Base-by-base conservation (phyloP, 2,329 filamentous ascomycete genomes). In the Didymella glomerata region DNA sequence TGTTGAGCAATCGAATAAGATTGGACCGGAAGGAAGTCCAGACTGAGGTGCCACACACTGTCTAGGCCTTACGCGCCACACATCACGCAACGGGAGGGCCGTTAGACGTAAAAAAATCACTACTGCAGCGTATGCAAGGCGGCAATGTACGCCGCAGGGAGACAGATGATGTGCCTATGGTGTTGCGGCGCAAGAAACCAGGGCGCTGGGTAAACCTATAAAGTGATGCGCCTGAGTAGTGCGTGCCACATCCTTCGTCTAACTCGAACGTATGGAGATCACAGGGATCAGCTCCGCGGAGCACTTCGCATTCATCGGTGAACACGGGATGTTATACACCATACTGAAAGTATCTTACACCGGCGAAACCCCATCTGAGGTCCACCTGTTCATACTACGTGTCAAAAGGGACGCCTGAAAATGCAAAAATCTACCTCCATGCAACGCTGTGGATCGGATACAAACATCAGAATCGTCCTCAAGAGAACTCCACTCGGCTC, bases 401-500 rank as follows among this genome's bases (percentile, higher is more conserved):
- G 28, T 41, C 45, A 41, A 8, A 36, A 25, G 36, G n/a, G 11
- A 49, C 60, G 59, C 61, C 61, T 57, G 28, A 47, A 50, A 54
- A 66, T 64, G 61, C 61, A 60, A 32, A 38, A 34, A 49, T 13
- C 10, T 30, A 44, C 42, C 42, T 28, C 9, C 45, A 54, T 54
- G 40, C 50, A 50, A 18, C 30, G 27, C 30, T 51, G 4, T 10
- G 28, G 16, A 24, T 27, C 9, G 5, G 18, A 16, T 28, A n/a
- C 24, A 16, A 25, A 14, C 16, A 25, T 41, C 32, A 16, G 28
- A 30, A 49, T 47, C 30, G 45, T 56, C 55, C 52, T 75, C 65
- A 78, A 60, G 73, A 76, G 54, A 78, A 78, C 59, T 78, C 77
- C 24, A 79, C 77, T 27, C 75, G 70, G 51, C 73, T 77, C n/a